Evolutionary conservation across 805 yeast species (phyloP).

Genomic region (Naumovozyma dairenensis): DNA sequence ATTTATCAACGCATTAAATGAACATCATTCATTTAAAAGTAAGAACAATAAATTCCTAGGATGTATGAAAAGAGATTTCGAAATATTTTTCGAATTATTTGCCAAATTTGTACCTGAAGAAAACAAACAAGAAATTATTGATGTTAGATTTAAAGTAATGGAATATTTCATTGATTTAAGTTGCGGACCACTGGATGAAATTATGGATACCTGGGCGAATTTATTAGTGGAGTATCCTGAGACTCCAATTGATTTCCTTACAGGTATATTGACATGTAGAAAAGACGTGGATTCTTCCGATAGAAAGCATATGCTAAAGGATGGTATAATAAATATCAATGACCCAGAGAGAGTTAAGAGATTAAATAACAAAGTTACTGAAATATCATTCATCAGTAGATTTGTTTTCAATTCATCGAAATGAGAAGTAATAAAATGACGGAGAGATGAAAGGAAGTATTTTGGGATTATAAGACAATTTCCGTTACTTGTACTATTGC

Average conservation of each 20-base stretch:
- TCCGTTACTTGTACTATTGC: no score
- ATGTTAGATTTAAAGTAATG: constrained; percentile 44
- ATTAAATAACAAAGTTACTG: constrained; percentile 5
- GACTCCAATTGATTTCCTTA: constrained; percentile 62
- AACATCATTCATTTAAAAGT: constrained; percentile 33
- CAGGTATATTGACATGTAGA: constrained; percentile 45
- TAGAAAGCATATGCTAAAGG: constrained; percentile 14
- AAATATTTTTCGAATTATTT: constrained; percentile 44
- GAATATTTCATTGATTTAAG: constrained; percentile 53
- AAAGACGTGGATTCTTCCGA: constrained; percentile 29
- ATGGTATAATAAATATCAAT: constrained; percentile 12
- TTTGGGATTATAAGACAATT: no score
- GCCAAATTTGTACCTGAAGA: constrained; percentile 34
- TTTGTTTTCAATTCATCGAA: constrained; percentile 3
- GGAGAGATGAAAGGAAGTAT: no score
- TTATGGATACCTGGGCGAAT: constrained; percentile 48
- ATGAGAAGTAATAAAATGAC: no score
- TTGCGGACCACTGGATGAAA: constrained; percentile 37
- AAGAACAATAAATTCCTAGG: constrained; percentile 38
- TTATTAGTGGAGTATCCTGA: constrained; percentile 62
- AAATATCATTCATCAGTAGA: constrained; percentile 7
- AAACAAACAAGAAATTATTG: constrained; percentile 30
- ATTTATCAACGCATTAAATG: constrained; percentile 40
- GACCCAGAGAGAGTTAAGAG: constrained; percentile 15
- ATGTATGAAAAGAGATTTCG: constrained; percentile 52